A percentile compares a stretch with the other conserved stretches of the same genome.
Evolutionary conservation across 2,329 filamentous ascomycete species (phyloP).

Genomic region (Colletotrichum sp.): DNA sequence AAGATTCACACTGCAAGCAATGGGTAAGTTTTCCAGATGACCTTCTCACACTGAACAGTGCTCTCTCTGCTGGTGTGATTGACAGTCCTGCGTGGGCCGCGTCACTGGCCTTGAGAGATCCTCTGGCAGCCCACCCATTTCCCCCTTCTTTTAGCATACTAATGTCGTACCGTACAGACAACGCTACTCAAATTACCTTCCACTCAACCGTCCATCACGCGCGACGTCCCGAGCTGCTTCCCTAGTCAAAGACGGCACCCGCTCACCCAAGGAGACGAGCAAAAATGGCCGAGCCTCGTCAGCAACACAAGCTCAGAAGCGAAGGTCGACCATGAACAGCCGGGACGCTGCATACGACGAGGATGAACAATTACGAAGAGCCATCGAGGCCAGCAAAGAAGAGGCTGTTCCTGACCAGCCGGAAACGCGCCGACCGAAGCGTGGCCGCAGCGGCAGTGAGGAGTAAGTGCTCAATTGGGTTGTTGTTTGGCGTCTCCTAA

Average conservation of each 20-base stretch:
- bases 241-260: slow-evolving; percentile 65
- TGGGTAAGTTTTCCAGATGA: slow-evolving; percentile 68
- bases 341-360: slow-evolving; percentile 94
- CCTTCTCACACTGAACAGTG: not conserved
- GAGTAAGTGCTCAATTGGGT: slow-evolving; percentile 68
- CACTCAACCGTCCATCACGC: slow-evolving; percentile 61
- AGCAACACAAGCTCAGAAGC: slow-evolving; percentile 69
- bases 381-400: slow-evolving; percentile 94
- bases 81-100: not conserved
- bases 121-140: not conserved
- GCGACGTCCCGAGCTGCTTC: slow-evolving; percentile 68
- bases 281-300: slow-evolving; percentile 61
- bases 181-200: slow-evolving; percentile 71
- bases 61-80: not conserved
- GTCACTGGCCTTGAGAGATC: not conserved
- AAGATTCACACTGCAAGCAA: slow-evolving; percentile 80
- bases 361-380: slow-evolving; percentile 84
- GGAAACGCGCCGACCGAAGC: slow-evolving; percentile 75
- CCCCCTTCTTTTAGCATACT: not conserved
- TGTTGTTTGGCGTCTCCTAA: not conserved
- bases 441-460: slow-evolving; percentile 89
- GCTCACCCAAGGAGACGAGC: slow-evolving; percentile 57
- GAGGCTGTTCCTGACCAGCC: slow-evolving; percentile 63
- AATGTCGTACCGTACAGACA: slow-evolving; percentile 47
- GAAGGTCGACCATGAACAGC: slow-evolving; percentile 97